These are phyloP conservation scores for Pezicula neosporulosa DNA, from an alignment of 2,329 filamentous ascomycete species.

Conservation along the genomic window DNA sequence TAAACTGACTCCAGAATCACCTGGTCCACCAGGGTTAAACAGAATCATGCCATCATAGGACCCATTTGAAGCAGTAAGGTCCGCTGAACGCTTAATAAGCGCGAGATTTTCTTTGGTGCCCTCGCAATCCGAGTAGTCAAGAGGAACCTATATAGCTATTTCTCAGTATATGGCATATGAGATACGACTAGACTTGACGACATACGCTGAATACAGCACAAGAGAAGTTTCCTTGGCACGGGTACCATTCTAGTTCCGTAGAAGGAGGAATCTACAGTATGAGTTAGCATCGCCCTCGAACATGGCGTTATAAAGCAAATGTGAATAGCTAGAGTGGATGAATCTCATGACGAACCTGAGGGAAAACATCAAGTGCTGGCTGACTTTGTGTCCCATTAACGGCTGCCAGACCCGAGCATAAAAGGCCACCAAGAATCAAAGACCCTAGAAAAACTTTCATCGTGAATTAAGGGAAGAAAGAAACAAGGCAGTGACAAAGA, in stretches of 20 bases:
- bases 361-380: too few relatives aligned
- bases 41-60: background rate
- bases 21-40: constrained; percentile 39
- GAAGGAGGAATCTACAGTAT: background rate
- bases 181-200: background rate
- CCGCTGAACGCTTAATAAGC: background rate
- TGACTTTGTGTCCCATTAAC: too few relatives aligned
- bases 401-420: too few relatives aligned
- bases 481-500: too few relatives aligned
- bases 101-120: background rate
- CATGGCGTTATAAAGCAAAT: too few relatives aligned
- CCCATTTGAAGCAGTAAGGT: background rate
- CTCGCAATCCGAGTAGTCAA: background rate
- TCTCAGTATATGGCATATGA: background rate
- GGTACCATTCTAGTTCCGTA: background rate
- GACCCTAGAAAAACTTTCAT: too few relatives aligned
- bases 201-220: background rate
- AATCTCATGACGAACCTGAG: too few relatives aligned
- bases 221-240: background rate
- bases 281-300: too few relatives aligned
- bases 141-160: background rate
- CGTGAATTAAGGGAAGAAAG: too few relatives aligned
- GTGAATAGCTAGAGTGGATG: too few relatives aligned
- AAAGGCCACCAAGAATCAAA: too few relatives aligned
- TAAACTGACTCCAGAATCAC: constrained; percentile 33